Evolutionary conservation across 2,329 filamentous ascomycete genomes (phyloP).

Genomic region (Fusarium liriodendri): DNA sequence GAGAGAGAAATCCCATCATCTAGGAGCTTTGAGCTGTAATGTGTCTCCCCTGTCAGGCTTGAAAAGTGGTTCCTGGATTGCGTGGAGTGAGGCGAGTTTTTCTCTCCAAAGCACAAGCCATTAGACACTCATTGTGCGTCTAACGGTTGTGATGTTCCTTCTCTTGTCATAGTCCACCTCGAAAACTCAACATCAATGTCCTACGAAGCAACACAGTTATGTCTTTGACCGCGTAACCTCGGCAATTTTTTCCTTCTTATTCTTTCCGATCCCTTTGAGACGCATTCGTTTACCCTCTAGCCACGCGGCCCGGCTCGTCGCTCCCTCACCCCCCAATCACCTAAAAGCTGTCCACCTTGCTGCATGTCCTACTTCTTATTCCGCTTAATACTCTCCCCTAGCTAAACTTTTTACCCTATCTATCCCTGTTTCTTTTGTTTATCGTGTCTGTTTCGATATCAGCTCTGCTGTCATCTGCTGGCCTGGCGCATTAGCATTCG

Average conservation of each 20-base stretch:
- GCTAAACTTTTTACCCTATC: not conserved
- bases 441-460: not conserved
- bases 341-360: not conserved
- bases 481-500: not conserved
- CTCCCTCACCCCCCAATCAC: not conserved
- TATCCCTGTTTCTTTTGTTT: not conserved
- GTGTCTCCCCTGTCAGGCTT: not conserved
- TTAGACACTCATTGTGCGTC: not conserved
- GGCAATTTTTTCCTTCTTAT: not conserved
- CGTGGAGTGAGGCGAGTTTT: constrained; percentile 13
- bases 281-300: not conserved
- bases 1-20: not conserved
- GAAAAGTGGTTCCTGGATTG: constrained; percentile 1
- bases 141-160: not conserved
- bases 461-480: not conserved
- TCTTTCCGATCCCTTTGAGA: not conserved
- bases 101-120: not conserved
- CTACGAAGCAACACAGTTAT: not conserved
- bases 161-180: not conserved
- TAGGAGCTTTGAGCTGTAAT: not conserved
- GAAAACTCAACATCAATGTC: not conserved
- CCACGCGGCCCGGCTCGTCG: not conserved
- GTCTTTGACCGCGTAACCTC: not conserved
- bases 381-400: not conserved
- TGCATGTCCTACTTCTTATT: not conserved